Base-by-base conservation (phyloP, 1,284 basidiomycete species). In the Fomitopsis betulina region DNA sequence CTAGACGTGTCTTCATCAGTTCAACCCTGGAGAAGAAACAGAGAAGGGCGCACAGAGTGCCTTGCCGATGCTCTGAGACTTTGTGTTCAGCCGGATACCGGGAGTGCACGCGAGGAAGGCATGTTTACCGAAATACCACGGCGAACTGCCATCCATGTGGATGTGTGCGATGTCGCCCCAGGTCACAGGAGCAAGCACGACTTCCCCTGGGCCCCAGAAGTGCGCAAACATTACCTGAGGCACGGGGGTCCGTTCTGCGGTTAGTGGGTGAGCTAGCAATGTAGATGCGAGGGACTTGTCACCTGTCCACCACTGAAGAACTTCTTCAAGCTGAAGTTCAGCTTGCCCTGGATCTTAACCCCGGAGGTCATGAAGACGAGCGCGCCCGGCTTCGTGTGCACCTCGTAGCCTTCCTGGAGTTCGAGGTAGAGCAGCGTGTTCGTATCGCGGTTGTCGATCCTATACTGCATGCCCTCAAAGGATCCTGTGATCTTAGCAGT, bases 101-200 rank as follows among this genome's bases (percentile, higher is more conserved):
- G 37, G 57, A 0, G 72, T 72, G 42, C 63, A 64, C 13, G 69
- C 70, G 8, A 73, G 67, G 66, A 69, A 73, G 19, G 70, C 66
- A 55, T 72, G 62, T 58, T 68, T 70, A 13, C 70, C 68, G 39
- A 71, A 62, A 33, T 42, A 60, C 72, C 72, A 73, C 33, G 63
- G 50, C 9, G 65, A 64, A 13, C 58, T 51, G 3, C 69, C 70
- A 47, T 73, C 69, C 21, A 72, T 57, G 0, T 59, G 61, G 56
- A 73, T 70, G 32, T 68, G 67, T 1, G 71, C 65, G 59, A 73
- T 65, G 58, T 73, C 72, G 25, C 71, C 72, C 72, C 71, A 73
- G 3, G 66, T 68, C 53, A 71, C 71, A 3, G 71, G 71, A 9
- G 71, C 69, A 50, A 73, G 57, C 32, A 73, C 54, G 38, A 73